Percentiles rank a stretch among this genome's conserved stretches.
phyloP scores from a whole-genome alignment of 1,284 basidiomycete genomes.

The Tilletia caries region DNA sequence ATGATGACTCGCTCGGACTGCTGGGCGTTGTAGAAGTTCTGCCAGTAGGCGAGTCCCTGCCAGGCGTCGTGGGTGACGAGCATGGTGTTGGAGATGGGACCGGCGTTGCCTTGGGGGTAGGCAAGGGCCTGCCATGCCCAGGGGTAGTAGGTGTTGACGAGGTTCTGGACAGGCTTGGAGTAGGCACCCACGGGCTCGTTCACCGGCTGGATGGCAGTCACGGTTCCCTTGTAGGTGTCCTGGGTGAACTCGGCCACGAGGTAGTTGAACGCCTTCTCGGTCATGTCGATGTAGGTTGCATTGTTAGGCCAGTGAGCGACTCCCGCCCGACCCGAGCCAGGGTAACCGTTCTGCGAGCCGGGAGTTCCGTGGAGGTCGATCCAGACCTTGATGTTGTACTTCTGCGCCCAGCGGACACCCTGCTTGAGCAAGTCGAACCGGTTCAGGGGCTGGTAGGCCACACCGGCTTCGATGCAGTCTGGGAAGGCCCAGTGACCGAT shows the following conservation, averaged over 20 bases:
- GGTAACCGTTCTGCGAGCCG: constrained; percentile 16
- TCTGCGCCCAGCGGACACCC: constrained; percentile 1
- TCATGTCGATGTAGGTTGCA: constrained; percentile 3
- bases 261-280: constrained; percentile 16
- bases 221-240: constrained; percentile 17
- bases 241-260: constrained; percentile 16
- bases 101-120: constrained; percentile 10
- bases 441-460: constrained; percentile 8
- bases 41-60: constrained; percentile 19
- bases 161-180: constrained; percentile 6
- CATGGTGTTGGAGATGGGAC: neutral
- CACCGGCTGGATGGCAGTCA: constrained; percentile 16
- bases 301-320: constrained; percentile 12
- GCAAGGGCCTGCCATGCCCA: constrained; percentile 17
- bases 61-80: constrained; percentile 24
- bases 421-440: constrained; percentile 20
- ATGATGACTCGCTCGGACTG: constrained; percentile 36
- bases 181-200: constrained; percentile 14
- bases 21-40: constrained; percentile 30
- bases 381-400: constrained; percentile 18
- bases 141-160: constrained; percentile 22
- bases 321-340: constrained; percentile 7
- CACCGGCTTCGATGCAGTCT: constrained; percentile 14
- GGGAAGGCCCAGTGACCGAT: constrained; percentile 16
- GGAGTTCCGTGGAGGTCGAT: constrained; percentile 16